Evolutionary conservation across 768 basidiomycete genomes (phyloP), one percentile per base, ranked within the genome.

Genomic region (Krasilnikovozyma curviuscula): DNA sequence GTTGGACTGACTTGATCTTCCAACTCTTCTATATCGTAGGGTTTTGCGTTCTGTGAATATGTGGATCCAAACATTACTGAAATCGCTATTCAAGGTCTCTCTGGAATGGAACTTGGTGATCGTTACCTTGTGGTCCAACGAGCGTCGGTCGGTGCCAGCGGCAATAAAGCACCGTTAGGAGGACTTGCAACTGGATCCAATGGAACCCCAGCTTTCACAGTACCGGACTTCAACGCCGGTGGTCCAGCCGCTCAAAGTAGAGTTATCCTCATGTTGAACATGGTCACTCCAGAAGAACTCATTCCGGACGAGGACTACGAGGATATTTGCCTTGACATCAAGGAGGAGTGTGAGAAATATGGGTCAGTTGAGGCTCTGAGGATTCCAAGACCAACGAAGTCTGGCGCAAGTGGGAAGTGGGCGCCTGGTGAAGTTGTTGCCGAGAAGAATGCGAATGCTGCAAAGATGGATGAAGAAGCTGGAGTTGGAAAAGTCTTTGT

Each of bases 41-140:
- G 93, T 58, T 98, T 93, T 65, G 93, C 93, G 3, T 97, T 98
- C 72, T 91, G 88, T 68, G 93, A 98, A 72, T 98, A 97, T 65
- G 79, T 83, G 53, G 93, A 98, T 61, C 68, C 76, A 14, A 65
- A 63, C 42, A 78, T 88, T 49, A 98, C 93, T 51, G 93, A 97
- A 56, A 76, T 93, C 57, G 93, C 93, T 40, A 93, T 91, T 58
- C 81, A 84, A 63, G 83, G 85, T 58, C 73, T 98, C 48, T 88
- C 91, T 65, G 85, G 86, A 53, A 97, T 98, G 86, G 83, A 93
- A 61, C 76, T 97, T 13, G 93, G 91, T 40, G 93, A 97, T 65
- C 78, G 86, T 7, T 83, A 77, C 61, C 74, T 98, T 38, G 86
- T 95, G 49, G 91, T 98, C 29, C 93, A 98, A 61, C 79, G 91